phyloP scores from a whole-genome alignment of 129 eudicot species.

The Daucus carota region DNA sequence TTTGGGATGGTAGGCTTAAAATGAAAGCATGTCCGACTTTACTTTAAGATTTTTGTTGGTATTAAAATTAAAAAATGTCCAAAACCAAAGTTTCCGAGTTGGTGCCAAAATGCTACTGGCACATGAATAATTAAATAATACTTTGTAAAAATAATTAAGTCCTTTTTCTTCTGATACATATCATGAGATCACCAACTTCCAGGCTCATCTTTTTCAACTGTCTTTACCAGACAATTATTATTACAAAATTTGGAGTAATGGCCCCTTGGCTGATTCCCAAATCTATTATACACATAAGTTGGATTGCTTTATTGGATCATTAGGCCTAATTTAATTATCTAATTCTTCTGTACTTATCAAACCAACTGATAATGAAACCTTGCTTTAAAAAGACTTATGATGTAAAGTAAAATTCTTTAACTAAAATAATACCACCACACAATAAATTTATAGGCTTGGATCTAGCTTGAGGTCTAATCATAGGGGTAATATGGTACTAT shows the following conservation, averaged over 20 bases:
- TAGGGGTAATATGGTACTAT: background rate
- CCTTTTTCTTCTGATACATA: background rate
- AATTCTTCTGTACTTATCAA: conserved; percentile 2
- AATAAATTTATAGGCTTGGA: background rate
- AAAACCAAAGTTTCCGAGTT: background rate
- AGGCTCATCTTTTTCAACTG: background rate
- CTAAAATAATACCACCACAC: background rate
- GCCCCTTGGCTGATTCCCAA: conserved; percentile 30
- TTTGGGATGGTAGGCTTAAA: background rate
- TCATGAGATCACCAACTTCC: conserved; percentile 6
- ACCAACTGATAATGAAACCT: conserved; percentile 5
- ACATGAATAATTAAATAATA: background rate
- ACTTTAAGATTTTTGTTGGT: background rate
- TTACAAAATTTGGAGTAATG: conserved; percentile 3
- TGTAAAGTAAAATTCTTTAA: conserved; percentile 14
- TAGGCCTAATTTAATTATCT: conserved; percentile 8
- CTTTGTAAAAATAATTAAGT: background rate
- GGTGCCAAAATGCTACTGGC: background rate
- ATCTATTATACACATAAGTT: conserved; percentile 10
- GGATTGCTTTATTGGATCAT: conserved; percentile 18
- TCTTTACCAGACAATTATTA: background rate
- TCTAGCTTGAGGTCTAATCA: conserved; percentile 12
- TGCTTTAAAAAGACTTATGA: conserved; percentile 18
- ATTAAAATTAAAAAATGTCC: background rate
- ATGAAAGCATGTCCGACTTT: background rate